Conservation (phyloP, 2,329 filamentous ascomycete genomes). For the Aspergillus sp. region DNA sequence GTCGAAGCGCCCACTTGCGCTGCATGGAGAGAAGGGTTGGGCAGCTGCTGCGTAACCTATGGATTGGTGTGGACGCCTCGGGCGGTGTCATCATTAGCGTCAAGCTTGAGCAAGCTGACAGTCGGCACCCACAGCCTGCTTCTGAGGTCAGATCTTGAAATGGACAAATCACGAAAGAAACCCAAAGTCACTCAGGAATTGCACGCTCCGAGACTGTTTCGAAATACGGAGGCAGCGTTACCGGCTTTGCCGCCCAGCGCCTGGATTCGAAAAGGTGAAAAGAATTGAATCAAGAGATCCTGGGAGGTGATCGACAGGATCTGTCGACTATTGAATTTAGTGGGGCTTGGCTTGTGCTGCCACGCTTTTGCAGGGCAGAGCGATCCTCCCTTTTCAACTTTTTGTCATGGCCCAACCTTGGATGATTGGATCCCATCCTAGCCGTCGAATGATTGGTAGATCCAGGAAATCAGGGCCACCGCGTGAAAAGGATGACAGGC, state of each 20-base stretch:
- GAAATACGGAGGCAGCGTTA: not conserved
- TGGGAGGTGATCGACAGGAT: conserved; percentile 37
- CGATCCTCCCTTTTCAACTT: conserved; percentile 4
- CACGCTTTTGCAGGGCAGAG: conserved; percentile 17
- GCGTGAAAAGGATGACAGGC: conserved; percentile 19
- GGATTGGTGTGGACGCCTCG: conserved; percentile 17
- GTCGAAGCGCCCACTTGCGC: conserved; percentile 3
- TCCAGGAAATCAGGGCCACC: conserved; percentile 2
- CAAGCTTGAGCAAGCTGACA: conserved; percentile 10
- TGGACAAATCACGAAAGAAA: conserved; percentile 9
- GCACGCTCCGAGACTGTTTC: not conserved
- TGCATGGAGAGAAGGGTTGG: conserved; percentile 18
- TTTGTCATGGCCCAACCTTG: conserved; percentile 5
- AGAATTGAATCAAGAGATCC: conserved; percentile 27
- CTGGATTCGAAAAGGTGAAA: conserved; percentile 4
- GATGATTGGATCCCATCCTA: conserved; percentile 4
- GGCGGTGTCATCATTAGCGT: conserved; percentile 18
- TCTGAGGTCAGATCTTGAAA: not conserved
- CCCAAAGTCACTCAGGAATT: not conserved
- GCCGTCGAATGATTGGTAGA: conserved; percentile 9
- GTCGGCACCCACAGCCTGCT: not conserved
- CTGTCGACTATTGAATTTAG: conserved; percentile 41
- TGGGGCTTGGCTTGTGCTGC: conserved; percentile 28
- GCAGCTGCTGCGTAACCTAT: conserved; percentile 22
- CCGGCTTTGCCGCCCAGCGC: not conserved